Evolutionary conservation across 2,329 filamentous ascomycete species (phyloP).

Genomic region (Paecilomyces niveus): DNA sequence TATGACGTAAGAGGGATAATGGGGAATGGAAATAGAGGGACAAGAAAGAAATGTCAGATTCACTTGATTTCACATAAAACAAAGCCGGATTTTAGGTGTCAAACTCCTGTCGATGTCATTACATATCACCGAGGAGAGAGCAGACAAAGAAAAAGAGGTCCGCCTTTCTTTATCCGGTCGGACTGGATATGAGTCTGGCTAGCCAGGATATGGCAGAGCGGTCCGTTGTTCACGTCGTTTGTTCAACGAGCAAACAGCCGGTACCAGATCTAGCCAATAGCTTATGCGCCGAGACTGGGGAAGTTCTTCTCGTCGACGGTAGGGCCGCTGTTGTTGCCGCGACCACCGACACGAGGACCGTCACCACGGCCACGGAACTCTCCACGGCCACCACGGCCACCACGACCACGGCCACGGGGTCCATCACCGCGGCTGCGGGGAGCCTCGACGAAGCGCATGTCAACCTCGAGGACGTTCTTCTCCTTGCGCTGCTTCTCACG

Average conservation of each 20-base stretch:
- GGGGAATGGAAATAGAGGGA: not conserved
- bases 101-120: not conserved
- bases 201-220: not conserved
- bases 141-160: not conserved
- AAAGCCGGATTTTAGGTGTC: not conserved
- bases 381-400: conserved; percentile 35
- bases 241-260: not conserved
- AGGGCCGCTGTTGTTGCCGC: conserved; percentile 20
- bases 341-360: conserved; percentile 34
- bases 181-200: not conserved
- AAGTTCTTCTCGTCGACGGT: conserved; percentile 40
- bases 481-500: conserved; percentile 86
- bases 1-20: not conserved
- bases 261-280: not conserved
- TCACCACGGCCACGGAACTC: conserved; percentile 29
- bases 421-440: conserved; percentile 48
- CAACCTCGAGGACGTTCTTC: conserved; percentile 84
- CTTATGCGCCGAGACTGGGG: conserved; percentile 38
- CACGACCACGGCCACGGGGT: conserved; percentile 39
- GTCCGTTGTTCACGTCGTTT: not conserved
- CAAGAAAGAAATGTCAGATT: not conserved
- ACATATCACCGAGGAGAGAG: not conserved
- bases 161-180: not conserved
- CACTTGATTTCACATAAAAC: not conserved
- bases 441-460: conserved; percentile 72